Evolutionary conservation across 2,329 filamentous ascomycete species (phyloP).

Genomic region (Pseudocercospora vitis): DNA sequence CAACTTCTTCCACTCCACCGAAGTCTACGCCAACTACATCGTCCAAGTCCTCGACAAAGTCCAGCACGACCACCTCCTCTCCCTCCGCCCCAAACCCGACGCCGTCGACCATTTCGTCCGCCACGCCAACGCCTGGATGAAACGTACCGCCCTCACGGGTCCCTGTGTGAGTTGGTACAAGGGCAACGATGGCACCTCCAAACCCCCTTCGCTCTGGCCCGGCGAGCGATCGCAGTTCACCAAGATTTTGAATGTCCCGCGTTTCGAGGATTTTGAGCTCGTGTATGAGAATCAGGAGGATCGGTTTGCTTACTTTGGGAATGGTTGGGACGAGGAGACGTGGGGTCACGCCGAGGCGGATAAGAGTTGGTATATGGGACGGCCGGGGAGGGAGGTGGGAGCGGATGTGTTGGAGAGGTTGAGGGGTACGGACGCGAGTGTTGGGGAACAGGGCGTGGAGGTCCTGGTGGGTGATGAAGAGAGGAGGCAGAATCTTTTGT

Average conservation of each 20-base stretch:
- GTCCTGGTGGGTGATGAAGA: conserved; percentile 5
- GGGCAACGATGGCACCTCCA: conserved; percentile 22
- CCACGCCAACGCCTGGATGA: conserved; percentile 25
- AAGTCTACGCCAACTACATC: conserved; percentile 25
- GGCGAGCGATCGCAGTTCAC: conserved; percentile 26
- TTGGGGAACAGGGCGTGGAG: conserved; percentile 1
- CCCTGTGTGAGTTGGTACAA: conserved; percentile 28
- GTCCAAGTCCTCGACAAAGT: conserved; percentile 28
- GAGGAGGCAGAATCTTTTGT: conserved; percentile 2
- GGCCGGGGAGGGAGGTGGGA: neutral
- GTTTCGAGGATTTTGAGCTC: conserved; percentile 28
- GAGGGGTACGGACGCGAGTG: neutral
- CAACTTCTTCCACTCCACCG: conserved; percentile 25
- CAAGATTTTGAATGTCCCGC: conserved; percentile 19
- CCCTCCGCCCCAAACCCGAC: conserved; percentile 20
- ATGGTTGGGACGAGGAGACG: conserved; percentile 13
- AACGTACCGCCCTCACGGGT: conserved; percentile 25
- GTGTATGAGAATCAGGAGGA: conserved; percentile 20
- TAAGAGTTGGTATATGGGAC: conserved; percentile 7
- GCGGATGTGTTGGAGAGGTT: neutral
- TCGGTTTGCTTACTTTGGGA: conserved; percentile 22
- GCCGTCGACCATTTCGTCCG: conserved; percentile 28
- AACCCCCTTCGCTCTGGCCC: conserved; percentile 25
- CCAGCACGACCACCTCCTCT: conserved; percentile 25
- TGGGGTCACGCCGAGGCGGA: neutral